Evolutionary conservation across 306 rosid genomes (phyloP).

Genomic region (Citrullus colocynthis): DNA sequence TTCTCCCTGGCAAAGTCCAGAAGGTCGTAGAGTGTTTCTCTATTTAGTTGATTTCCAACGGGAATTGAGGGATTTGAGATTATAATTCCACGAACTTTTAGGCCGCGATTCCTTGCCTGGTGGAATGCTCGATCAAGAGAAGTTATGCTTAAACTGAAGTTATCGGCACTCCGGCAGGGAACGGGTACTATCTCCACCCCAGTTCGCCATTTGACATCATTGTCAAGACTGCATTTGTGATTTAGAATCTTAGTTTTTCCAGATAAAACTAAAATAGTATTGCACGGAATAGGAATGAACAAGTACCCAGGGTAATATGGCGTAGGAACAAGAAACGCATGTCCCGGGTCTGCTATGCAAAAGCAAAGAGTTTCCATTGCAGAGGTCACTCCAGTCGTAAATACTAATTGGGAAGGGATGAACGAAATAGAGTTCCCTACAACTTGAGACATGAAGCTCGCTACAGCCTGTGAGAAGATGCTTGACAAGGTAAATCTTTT

Average conservation of each 20-base stretch:
- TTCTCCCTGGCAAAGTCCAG: conserved; percentile 87
- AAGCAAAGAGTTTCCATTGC: conserved; percentile 85
- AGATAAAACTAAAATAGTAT: not conserved
- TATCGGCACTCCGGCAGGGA: conserved; percentile 74
- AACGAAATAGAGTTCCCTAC: conserved; percentile 46
- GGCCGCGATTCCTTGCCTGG: conserved; percentile 78
- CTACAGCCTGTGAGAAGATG: conserved; percentile 49
- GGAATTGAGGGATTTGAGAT: conserved; percentile 74
- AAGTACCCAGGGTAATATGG: conserved; percentile 75
- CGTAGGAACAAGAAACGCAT: conserved; percentile 87
- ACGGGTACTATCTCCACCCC: conserved; percentile 69
- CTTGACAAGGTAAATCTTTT: not conserved
- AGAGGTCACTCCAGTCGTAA: conserved; percentile 61
- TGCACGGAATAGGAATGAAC: conserved; percentile 7
- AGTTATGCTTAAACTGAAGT: conserved; percentile 42
- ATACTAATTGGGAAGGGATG: conserved; percentile 52
- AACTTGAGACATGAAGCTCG: conserved; percentile 79
- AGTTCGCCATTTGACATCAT: conserved; percentile 63
- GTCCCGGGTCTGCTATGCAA: conserved; percentile 83
- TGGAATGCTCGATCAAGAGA: conserved; percentile 69
- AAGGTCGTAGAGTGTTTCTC: conserved; percentile 51
- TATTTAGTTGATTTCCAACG: conserved; percentile 46
- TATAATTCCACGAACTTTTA: conserved; percentile 70
- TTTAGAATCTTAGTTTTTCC: conserved; percentile 21
- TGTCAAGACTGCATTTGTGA: conserved; percentile 53